Conservation (phyloP, 352 stramenopile genomes). For the Elongisporangium undulatum region DNA sequence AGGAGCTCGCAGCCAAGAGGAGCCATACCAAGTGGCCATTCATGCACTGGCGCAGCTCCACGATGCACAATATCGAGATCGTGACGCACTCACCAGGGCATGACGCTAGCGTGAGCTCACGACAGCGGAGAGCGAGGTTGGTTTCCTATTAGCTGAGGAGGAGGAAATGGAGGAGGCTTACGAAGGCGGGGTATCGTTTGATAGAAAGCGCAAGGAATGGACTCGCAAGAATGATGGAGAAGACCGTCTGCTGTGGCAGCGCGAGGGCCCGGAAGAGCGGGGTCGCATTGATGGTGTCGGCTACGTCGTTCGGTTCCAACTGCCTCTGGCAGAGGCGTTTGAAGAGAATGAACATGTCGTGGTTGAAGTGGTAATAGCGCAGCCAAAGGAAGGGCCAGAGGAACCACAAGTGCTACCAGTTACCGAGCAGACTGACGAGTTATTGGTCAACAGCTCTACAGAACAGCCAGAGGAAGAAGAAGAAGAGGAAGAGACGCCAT, state of each 20-base stretch:
- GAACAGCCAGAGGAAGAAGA: neutral
- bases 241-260: constrained; percentile 24
- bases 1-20: neutral
- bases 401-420: neutral
- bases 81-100: neutral
- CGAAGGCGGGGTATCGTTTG: neutral
- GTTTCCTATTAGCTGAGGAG: too few species aligned
- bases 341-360: neutral
- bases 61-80: neutral
- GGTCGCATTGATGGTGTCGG: neutral
- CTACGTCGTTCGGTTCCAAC: neutral
- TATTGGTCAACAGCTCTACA: neutral
- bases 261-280: neutral
- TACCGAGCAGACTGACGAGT: neutral
- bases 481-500: neutral
- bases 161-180: too few species aligned
- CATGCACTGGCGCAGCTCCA: neutral
- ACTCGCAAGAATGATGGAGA: constrained; percentile 22
- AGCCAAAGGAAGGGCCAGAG: neutral
- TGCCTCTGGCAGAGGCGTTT: neutral
- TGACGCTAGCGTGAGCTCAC: constrained; percentile 4
- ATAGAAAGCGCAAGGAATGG: constrained; percentile 33
- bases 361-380: neutral
- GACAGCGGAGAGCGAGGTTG: constrained; percentile 36
- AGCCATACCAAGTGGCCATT: neutral